Base-by-base conservation (phyloP, 495 filamentous ascomycete genomes). In the Antarctomyces pellizariae region DNA sequence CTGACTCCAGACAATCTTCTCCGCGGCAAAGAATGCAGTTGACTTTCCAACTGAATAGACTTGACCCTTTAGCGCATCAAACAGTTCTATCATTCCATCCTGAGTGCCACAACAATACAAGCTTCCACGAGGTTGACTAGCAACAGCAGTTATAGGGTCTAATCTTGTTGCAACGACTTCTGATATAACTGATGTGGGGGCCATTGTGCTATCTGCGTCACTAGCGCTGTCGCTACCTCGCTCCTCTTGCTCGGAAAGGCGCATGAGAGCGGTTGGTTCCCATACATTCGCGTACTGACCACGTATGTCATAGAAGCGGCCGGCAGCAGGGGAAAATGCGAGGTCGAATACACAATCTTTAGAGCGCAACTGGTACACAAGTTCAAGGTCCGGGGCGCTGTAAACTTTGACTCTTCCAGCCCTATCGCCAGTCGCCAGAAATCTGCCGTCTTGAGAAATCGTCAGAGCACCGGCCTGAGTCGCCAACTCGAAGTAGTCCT, bases 241-340 rank as follows among this genome's bases (percentile, higher is more conserved):
- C 13, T 32, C 28, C 15, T 36, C 34, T 3, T 13, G 14, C 18
- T 42, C 38, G 12, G 23, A 24, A n/a, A 33, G 22, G 12, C 34
- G 34, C 14, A 41, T 24, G 6, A 42, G 29, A 13, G 31, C 22
- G 14, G 42, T 33, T 10, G 43, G 43, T 30, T 46, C 42, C 43
- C 43, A 46, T n/a, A 39, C 27, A 18, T 44, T 44, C 25, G 38
- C 35, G 8, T 33, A 26, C 0, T 26, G 25, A 1, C 32, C 43
- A 4, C 38, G 31, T 8, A 40, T 35, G 25, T 44, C 43, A 18
- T 46, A 46, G 16, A 46, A 28, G n/a, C 38, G 35, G 11, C 29
- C 25, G 8, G 20, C 32, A 13, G 44, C 42, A 14, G 40, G 35
- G 24, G 34, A 37, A 24, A 46, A 37, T 7, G 36, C 24, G 3